phyloP scores from a whole-genome alignment of 257 asterid species.

The Solanum medicagineum region DNA sequence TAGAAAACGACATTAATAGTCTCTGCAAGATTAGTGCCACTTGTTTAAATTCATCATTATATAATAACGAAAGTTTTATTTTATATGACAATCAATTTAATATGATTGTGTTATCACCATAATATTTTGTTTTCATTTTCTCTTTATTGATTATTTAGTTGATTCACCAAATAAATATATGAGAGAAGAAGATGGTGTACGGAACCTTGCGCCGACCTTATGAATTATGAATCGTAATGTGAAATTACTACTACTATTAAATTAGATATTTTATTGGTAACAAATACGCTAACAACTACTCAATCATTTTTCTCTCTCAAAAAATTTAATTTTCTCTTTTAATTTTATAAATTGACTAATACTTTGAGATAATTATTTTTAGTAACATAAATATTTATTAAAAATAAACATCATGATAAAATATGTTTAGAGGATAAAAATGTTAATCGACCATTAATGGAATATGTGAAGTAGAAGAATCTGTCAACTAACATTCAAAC shows the following conservation, averaged over 20 bases:
- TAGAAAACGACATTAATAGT: not conserved
- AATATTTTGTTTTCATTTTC: not conserved
- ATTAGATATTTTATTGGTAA: not conserved
- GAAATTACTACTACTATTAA: not conserved
- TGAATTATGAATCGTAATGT: not conserved
- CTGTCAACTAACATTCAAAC: not conserved
- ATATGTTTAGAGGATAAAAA: not conserved
- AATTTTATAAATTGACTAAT: no score
- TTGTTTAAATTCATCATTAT: not conserved
- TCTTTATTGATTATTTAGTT: not conserved
- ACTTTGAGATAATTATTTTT: no score
- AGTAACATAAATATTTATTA: not conserved
- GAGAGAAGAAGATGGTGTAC: not conserved
- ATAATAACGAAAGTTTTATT: not conserved
- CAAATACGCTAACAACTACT: not conserved
- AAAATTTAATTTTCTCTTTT: no score
- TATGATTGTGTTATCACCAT: not conserved
- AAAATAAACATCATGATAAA: no score
- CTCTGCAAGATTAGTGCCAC: not conserved
- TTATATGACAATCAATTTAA: not conserved
- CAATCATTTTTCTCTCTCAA: no score
- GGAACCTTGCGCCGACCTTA: not conserved
- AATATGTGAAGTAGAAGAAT: not conserved
- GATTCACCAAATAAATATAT: not conserved
- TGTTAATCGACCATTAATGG: not conserved